Conservation (phyloP, 768 basidiomycete species). For the Lentinula boryana region DNA sequence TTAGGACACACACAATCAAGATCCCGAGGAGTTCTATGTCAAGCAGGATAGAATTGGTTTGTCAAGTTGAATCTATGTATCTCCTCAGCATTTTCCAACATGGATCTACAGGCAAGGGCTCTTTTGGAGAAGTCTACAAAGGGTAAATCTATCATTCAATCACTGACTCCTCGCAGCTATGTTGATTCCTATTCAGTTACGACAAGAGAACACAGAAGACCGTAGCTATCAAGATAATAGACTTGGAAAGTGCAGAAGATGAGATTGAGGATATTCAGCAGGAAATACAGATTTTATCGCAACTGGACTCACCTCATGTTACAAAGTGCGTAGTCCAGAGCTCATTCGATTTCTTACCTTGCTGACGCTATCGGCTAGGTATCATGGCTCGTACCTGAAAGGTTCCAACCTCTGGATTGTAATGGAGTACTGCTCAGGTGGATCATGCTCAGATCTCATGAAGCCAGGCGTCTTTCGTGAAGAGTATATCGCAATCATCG, state of each 20-base stretch:
- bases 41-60: conserved; percentile 95
- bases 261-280: conserved; percentile 99
- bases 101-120: conserved; percentile 76
- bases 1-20: conserved; percentile 67
- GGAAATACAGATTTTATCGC: conserved; percentile 96
- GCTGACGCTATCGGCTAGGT: conserved; percentile 36
- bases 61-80: conserved; percentile 11
- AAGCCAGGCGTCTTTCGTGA: conserved; percentile 97
- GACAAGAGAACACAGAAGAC: conserved; percentile 95
- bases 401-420: conserved; percentile 98
- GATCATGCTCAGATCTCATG: conserved; percentile 99
- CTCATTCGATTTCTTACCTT: background rate
- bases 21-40: conserved; percentile 96
- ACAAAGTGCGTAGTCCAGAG: conserved; percentile 67
- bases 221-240: conserved; percentile 99
- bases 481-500: conserved; percentile 98
- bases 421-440: conserved; percentile 99
- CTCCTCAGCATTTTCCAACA: background rate
- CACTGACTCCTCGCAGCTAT: conserved; percentile 8
- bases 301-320: conserved; percentile 92
- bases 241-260: conserved; percentile 97
- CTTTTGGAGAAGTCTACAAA: conserved; percentile 99
- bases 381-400: conserved; percentile 94
- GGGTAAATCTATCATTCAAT: conserved; percentile 48
- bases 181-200: conserved; percentile 47